Percentiles rank a stretch among this genome's conserved stretches.
These are phyloP conservation scores for Quercus bicolor DNA, from an alignment of 306 rosid species.

Conservation along the genomic window DNA sequence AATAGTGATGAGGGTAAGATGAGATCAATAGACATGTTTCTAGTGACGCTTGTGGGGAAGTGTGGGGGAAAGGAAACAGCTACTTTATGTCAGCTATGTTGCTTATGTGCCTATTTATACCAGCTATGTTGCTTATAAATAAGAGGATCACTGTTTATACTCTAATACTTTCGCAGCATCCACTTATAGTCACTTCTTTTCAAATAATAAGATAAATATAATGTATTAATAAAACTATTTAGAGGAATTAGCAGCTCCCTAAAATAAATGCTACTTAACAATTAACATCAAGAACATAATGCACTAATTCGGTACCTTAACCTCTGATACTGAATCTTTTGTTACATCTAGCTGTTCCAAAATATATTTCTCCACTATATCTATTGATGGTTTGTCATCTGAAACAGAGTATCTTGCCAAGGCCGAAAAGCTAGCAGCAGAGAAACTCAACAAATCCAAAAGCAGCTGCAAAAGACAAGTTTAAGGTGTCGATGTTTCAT, in stretches of 20 bases:
- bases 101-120: no score
- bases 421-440: conserved; percentile 49
- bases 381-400: conserved; percentile 39
- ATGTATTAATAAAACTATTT: no score
- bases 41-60: no score
- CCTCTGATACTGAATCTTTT: conserved; percentile 49
- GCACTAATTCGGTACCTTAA: conserved; percentile 52
- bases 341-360: conserved; percentile 60
- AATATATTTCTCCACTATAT: conserved; percentile 48
- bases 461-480: conserved; percentile 64
- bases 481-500: conserved; percentile 14
- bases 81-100: no score
- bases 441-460: conserved; percentile 56
- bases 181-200: no score
- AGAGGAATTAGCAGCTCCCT: not conserved
- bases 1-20: no score
- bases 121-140: no score
- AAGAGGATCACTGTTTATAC: no score
- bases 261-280: not conserved
- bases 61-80: no score
- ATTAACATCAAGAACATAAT: not conserved
- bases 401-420: conserved; percentile 50
- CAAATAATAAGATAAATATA: no score
- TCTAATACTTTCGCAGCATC: no score
- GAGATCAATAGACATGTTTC: no score